Conservation (phyloP, 371 early-diverging fungal species). For the Smittium culicis region DNA sequence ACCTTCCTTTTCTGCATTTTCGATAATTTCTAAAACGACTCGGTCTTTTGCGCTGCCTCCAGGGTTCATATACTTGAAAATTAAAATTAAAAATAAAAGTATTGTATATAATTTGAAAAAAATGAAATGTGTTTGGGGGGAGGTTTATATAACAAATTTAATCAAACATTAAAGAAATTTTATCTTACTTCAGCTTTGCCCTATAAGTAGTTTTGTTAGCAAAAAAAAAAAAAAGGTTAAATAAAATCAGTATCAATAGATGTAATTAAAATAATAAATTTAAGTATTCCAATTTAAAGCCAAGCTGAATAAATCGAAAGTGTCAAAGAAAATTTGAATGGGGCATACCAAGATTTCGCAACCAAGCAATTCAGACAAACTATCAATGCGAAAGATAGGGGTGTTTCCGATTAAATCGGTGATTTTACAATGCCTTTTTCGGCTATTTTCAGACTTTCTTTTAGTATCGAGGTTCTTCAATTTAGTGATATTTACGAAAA, state of each 20-base stretch:
- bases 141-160: too few relatives aligned
- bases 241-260: too few relatives aligned
- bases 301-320: neutral
- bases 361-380: constrained; percentile 74
- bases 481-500: too few relatives aligned
- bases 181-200: constrained; percentile 29
- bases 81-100: neutral
- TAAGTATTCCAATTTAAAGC: neutral
- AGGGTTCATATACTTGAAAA: constrained; percentile 70
- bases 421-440: constrained; percentile 21
- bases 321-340: neutral
- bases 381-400: constrained; percentile 69
- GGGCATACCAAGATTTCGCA: constrained; percentile 65
- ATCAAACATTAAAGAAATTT: too few relatives aligned
- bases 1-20: constrained; percentile 53
- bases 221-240: constrained; percentile 10
- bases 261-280: too few relatives aligned
- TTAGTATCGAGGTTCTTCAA: neutral
- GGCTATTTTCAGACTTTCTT: neutral
- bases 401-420: constrained; percentile 76
- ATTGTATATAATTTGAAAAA: too few relatives aligned
- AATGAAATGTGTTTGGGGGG: too few relatives aligned
- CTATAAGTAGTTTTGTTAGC: too few relatives aligned
- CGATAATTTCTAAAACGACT: constrained; percentile 73
- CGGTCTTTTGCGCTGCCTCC: constrained; percentile 91